Evolutionary conservation across 148 eudicot genomes (phyloP).

Genomic region (Chenopodium quinoa): DNA sequence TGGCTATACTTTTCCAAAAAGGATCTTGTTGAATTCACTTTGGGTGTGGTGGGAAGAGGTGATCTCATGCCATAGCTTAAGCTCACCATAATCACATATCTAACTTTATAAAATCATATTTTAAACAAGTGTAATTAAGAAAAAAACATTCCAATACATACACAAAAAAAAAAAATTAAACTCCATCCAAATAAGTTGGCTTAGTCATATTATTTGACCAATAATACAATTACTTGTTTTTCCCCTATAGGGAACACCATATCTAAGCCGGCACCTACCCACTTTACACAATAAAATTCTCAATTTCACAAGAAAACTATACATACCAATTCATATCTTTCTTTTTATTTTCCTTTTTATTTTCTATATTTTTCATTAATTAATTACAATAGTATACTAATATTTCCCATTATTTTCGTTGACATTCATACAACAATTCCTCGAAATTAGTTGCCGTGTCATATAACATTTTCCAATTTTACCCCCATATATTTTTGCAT

Average conservation of each 20-base stretch:
- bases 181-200: background rate
- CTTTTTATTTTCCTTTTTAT: no score
- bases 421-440: slow-evolving; percentile 19
- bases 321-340: no score
- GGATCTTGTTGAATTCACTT: no score
- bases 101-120: background rate
- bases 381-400: no score
- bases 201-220: slow-evolving; percentile 9
- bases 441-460: slow-evolving; percentile 8
- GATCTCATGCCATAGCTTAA: background rate
- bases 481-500: background rate
- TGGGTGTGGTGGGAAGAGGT: background rate
- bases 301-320: no score
- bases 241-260: slow-evolving; percentile 4
- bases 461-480: background rate
- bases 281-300: no score
- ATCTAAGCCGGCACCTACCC: slow-evolving; percentile 15
- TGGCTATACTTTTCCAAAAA: no score
- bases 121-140: background rate
- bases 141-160: slow-evolving; percentile 1
- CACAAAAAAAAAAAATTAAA: background rate
- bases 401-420: slow-evolving; percentile 8
- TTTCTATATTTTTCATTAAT: no score
- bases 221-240: background rate
- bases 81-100: background rate